Percentiles rank a stretch among this genome's conserved stretches.
Conservation (phyloP, 139 green algal genomes). For the Coelastrella sp. region DNA sequence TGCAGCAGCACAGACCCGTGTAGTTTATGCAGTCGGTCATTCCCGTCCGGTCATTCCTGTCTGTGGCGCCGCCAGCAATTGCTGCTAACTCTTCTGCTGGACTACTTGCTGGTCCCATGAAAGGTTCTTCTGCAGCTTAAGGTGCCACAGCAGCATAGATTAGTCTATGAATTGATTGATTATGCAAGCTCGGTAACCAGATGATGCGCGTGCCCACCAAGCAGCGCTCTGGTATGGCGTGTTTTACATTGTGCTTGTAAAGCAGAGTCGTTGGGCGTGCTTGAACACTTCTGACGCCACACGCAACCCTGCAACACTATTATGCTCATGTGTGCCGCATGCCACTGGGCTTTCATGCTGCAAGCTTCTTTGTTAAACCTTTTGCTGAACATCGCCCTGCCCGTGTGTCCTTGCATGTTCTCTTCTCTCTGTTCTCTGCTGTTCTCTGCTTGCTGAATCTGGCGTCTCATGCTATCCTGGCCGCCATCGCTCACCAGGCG, state of each 20-base stretch:
- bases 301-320: not conserved
- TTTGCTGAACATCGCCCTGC: conserved; percentile 18
- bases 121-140: not conserved
- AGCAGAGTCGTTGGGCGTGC: conserved; percentile 1
- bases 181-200: not conserved
- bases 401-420: not conserved
- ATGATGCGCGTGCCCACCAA: conserved; percentile 13
- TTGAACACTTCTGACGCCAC: not conserved
- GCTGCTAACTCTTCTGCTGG: not conserved
- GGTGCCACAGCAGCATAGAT: not conserved
- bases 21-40: too few relatives aligned
- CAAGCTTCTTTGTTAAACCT: not conserved
- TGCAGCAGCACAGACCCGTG: too few relatives aligned
- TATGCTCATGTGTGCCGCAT: not conserved
- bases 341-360: not conserved
- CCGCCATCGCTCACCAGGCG: too few relatives aligned
- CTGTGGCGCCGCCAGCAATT: not conserved
- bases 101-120: conserved; percentile 15
- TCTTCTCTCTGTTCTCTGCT: too few relatives aligned
- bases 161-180: not conserved
- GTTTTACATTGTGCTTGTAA: not conserved
- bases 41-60: too few relatives aligned
- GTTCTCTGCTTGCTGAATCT: not conserved
- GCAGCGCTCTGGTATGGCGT: conserved; percentile 7
- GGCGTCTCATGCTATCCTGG: too few relatives aligned